Conservation (phyloP, 2,329 filamentous ascomycete species). For the Zymoseptoria brevis region DNA sequence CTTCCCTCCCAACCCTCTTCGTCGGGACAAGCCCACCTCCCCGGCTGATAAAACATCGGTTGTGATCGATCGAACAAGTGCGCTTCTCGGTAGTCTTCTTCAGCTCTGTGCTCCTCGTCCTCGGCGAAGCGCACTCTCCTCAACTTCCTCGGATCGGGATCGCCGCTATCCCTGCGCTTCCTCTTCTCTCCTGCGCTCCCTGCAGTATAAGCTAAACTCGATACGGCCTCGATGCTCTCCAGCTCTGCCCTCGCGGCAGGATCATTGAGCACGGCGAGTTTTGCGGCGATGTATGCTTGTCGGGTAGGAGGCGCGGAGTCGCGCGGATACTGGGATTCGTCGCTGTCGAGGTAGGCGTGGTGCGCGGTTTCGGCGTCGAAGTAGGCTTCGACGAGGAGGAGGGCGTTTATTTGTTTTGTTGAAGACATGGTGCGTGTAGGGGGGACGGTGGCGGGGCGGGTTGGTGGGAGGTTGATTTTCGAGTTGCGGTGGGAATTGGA, state of each 20-base stretch:
- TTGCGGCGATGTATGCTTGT: not conserved
- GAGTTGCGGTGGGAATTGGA: no score
- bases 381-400: not conserved
- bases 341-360: not conserved
- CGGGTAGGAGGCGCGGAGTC: not conserved
- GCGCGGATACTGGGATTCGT: not conserved
- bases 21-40: not conserved
- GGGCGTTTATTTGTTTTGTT: not conserved
- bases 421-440: not conserved
- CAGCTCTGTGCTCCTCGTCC: not conserved
- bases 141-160: not conserved
- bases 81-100: conserved; percentile 1
- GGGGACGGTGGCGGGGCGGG: no score
- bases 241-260: not conserved
- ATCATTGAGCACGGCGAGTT: not conserved
- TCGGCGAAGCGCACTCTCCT: conserved; percentile 1
- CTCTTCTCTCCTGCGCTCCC: not conserved
- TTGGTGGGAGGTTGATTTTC: not conserved
- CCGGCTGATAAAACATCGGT: not conserved
- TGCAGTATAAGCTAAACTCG: not conserved
- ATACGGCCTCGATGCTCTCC: not conserved
- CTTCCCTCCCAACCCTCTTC: not conserved
- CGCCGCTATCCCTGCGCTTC: not conserved
- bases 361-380: not conserved
- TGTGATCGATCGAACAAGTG: not conserved